phyloP scores from a whole-genome alignment of 2,329 filamentous ascomycete genomes.

The Neonectria ditissima region DNA sequence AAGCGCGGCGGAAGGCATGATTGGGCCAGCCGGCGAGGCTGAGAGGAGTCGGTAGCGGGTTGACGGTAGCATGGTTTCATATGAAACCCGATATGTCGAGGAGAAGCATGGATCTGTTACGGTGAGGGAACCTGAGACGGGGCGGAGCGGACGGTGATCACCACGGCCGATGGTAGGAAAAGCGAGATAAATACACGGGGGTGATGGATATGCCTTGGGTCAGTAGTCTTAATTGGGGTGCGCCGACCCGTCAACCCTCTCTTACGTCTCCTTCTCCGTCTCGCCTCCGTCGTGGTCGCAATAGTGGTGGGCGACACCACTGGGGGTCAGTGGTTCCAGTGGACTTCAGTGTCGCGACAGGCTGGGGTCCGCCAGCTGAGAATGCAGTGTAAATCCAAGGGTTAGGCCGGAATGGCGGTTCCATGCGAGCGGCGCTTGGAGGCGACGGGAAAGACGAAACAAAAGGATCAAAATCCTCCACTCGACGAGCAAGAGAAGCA shows the following conservation, averaged over 20 bases:
- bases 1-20: conserved; percentile 32
- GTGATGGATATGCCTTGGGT: conserved; percentile 6
- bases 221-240: conserved; percentile 11
- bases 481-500: background rate
- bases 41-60: conserved; percentile 33
- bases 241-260: conserved; percentile 8
- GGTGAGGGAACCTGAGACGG: conserved; percentile 40
- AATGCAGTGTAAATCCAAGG: conserved; percentile 19
- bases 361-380: conserved; percentile 15
- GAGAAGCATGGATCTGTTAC: conserved; percentile 37
- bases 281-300: conserved; percentile 6
- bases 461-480: background rate
- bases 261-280: conserved; percentile 10
- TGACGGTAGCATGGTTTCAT: conserved; percentile 53
- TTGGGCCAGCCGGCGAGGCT: conserved; percentile 34
- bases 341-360: conserved; percentile 14
- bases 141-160: conserved; percentile 21
- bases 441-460: background rate
- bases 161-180: background rate
- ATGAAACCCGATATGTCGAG: conserved; percentile 62
- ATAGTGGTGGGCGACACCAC: conserved; percentile 13
- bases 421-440: conserved; percentile 6
- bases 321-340: background rate
- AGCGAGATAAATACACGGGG: conserved; percentile 4
- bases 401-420: conserved; percentile 2